Percentiles rank a stretch among this genome's conserved stretches.
phyloP scores from a whole-genome alignment of 202 grass and related monocot species.

The Panicum hallii region DNA sequence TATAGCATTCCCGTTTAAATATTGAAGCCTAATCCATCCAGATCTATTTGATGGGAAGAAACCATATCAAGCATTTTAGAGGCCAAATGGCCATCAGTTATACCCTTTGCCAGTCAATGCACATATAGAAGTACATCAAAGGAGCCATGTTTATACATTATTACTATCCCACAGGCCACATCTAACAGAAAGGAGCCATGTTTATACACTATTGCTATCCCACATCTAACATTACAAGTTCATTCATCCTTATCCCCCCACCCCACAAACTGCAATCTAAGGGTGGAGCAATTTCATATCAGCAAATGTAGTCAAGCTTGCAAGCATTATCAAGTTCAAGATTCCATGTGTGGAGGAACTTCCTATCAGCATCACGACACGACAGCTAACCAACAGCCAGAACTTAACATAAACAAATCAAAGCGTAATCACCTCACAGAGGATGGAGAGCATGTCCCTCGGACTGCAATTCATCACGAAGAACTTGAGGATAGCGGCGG shows the following conservation, averaged over 20 bases:
- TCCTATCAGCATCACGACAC: background rate
- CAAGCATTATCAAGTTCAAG: background rate
- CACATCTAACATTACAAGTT: conserved; percentile 1
- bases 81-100: conserved; percentile 13
- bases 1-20: background rate
- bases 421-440: conserved; percentile 69
- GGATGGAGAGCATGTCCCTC: conserved; percentile 82
- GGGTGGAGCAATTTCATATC: background rate
- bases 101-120: background rate
- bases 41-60: conserved; percentile 4
- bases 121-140: conserved; percentile 19
- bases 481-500: conserved; percentile 53
- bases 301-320: background rate
- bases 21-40: conserved; percentile 2
- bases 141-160: background rate
- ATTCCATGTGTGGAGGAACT: background rate
- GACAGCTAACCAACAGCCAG: background rate
- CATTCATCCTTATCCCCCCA: background rate
- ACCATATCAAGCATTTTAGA: conserved; percentile 25
- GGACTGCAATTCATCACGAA: conserved; percentile 67
- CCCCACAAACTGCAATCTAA: background rate
- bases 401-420: conserved; percentile 5
- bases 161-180: background rate
- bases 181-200: background rate
- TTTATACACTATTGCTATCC: background rate